These are phyloP conservation scores for Fusarium coffeatum DNA, from an alignment of 2,329 filamentous ascomycete species.

Conservation along the genomic window DNA sequence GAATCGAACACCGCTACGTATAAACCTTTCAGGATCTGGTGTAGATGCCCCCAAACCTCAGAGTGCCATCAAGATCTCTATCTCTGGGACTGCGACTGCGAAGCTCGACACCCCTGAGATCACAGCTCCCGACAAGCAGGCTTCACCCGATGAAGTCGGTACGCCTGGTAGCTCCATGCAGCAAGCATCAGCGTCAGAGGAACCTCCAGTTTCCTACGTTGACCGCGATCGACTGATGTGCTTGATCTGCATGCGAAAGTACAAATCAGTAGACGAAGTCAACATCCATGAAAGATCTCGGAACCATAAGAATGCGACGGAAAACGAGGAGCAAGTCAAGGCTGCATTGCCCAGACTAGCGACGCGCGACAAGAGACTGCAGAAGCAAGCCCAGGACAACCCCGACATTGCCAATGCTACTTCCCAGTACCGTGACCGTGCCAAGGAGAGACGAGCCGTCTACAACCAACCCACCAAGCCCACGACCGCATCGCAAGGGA, in stretches of 20 bases:
- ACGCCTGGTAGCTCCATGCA: slow-evolving; percentile 3
- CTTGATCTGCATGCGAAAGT: slow-evolving; percentile 60
- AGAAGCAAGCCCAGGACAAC: slow-evolving; percentile 47
- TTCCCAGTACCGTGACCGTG: slow-evolving; percentile 71
- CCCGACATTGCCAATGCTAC: slow-evolving; percentile 43
- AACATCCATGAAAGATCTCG: slow-evolving; percentile 57
- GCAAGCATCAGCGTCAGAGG: slow-evolving; percentile 1
- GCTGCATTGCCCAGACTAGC: slow-evolving; percentile 57
- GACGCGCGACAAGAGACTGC: slow-evolving; percentile 53
- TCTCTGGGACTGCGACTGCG: slow-evolving; percentile 43
- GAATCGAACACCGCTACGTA: slow-evolving; percentile 40
- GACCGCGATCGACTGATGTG: slow-evolving; percentile 64
- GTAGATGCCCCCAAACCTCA: slow-evolving; percentile 36
- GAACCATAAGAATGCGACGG: slow-evolving; percentile 56
- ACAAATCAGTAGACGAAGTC: slow-evolving; percentile 58
- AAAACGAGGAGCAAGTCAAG: slow-evolving; percentile 60
- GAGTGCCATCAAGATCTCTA: slow-evolving; percentile 49
- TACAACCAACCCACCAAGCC: slow-evolving; percentile 71
- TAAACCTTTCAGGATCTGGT: slow-evolving; percentile 33
- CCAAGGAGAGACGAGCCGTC: slow-evolving; percentile 72
- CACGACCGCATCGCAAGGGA: slow-evolving; percentile 51
- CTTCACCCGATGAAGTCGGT: slow-evolving; percentile 18
- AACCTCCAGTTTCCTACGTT: slow-evolving; percentile 62
- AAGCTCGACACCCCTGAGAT: slow-evolving; percentile 32
- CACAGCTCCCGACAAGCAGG: slow-evolving; percentile 13